Conservation (phyloP, 805 yeast genomes). For the Yamadazyma insecticola region DNA sequence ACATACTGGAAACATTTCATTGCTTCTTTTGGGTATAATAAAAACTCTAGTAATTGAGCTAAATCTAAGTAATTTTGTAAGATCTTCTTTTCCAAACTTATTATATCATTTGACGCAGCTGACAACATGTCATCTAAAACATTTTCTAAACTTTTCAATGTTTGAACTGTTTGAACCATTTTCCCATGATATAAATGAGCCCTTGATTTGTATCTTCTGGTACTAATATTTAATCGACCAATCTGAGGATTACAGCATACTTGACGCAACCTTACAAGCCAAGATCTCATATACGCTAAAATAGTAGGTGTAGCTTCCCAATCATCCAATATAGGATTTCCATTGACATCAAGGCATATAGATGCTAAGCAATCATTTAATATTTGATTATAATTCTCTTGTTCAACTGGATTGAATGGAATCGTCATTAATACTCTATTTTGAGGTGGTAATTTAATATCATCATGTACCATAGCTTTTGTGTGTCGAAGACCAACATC, state of each 20-base stretch:
- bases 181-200: conserved; percentile 8
- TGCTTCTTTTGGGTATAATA: conserved; percentile 49
- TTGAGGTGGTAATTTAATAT: conserved; percentile 78
- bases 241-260: conserved; percentile 78
- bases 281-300: conserved; percentile 50
- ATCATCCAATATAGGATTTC: conserved; percentile 45
- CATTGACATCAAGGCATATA: conserved; percentile 52
- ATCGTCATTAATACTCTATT: conserved; percentile 61
- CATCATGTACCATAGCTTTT: conserved; percentile 73
- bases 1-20: conserved; percentile 32
- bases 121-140: conserved; percentile 64
- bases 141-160: conserved; percentile 50
- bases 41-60: conserved; percentile 68
- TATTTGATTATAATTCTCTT: conserved; percentile 69
- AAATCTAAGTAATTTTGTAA: conserved; percentile 45
- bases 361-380: conserved; percentile 55
- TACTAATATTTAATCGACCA: conserved; percentile 25
- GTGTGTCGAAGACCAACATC: conserved; percentile 71
- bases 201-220: conserved; percentile 19
- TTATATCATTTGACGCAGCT: conserved; percentile 47
- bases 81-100: conserved; percentile 45
- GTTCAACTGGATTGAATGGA: conserved; percentile 79
- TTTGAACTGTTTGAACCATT: conserved; percentile 18
- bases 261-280: conserved; percentile 70
- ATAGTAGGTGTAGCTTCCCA: conserved; percentile 44